Evolutionary conservation across 345 rosid genomes (phyloP).

Genomic region (Populus davidiana): DNA sequence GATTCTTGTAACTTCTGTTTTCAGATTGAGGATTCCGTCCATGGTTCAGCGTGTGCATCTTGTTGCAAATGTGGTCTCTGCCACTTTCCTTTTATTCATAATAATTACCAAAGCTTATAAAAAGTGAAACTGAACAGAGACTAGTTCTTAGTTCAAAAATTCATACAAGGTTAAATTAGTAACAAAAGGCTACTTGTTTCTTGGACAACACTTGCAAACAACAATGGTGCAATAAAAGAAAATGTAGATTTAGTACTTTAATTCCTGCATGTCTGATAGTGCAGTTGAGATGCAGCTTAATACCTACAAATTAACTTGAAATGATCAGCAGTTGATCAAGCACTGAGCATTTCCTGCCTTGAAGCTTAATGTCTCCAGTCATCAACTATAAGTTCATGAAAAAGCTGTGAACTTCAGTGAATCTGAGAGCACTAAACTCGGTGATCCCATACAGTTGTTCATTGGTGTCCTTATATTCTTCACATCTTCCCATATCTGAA

Average conservation of each 20-base stretch:
- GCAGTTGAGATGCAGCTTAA: conserved; percentile 1
- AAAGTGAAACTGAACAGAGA: no score
- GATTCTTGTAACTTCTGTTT: no score
- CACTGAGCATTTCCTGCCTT: conserved; percentile 6
- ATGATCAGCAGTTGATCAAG: conserved; percentile 37
- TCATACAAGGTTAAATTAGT: no score
- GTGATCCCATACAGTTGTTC: conserved; percentile 19
- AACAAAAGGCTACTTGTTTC: no score
- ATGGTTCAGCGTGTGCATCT: no score
- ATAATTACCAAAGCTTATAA: no score
- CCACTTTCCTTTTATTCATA: no score
- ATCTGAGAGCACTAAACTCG: conserved; percentile 36
- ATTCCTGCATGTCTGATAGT: conserved; percentile 12
- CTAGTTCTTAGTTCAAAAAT: no score
- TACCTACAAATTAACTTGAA: conserved; percentile 17
- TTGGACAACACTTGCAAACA: no score
- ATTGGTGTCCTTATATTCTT: conserved; percentile 36
- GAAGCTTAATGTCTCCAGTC: conserved; percentile 28
- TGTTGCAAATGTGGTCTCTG: no score
- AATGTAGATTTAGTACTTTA: neutral
- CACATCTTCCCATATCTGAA: conserved; percentile 26
- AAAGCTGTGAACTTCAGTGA: conserved; percentile 28
- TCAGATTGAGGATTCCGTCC: no score
- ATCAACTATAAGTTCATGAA: conserved; percentile 35
- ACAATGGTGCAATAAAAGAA: no score